Conservation (phyloP, 306 rosid genomes). For the Cicer cuneatum region DNA sequence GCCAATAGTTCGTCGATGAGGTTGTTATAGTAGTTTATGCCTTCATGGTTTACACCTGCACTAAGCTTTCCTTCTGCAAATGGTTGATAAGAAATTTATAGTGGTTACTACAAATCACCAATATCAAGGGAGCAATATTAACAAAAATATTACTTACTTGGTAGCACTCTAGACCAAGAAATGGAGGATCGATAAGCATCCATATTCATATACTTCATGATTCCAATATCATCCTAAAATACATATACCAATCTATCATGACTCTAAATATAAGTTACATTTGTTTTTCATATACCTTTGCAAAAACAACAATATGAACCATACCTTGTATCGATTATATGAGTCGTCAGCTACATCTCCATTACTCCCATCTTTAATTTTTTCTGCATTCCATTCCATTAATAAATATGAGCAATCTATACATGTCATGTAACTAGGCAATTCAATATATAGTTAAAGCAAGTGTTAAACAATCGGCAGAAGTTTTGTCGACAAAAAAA, state of each 20-base stretch:
- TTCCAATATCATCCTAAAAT: conserved; percentile 67
- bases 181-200: conserved; percentile 65
- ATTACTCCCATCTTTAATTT: conserved; percentile 50
- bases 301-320: neutral
- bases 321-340: conserved; percentile 59
- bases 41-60: conserved; percentile 64
- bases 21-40: conserved; percentile 63
- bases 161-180: conserved; percentile 60
- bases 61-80: conserved; percentile 61
- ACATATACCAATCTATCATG: conserved; percentile 27
- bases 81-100: conserved; percentile 24
- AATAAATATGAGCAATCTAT: conserved; percentile 28
- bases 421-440: neutral
- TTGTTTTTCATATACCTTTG: neutral
- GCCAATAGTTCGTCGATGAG: conserved; percentile 60
- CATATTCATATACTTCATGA: conserved; percentile 62
- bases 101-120: neutral
- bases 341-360: conserved; percentile 54
- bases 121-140: conserved; percentile 8
- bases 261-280: neutral
- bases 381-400: conserved; percentile 51
- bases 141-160: conserved; percentile 56
- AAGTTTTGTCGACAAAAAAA: too few relatives aligned
- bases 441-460: neutral
- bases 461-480: too few relatives aligned